These are phyloP conservation scores for Sugiyamaella castrensis DNA, from an alignment of 1,139 yeast species.

Conservation along the genomic window DNA sequence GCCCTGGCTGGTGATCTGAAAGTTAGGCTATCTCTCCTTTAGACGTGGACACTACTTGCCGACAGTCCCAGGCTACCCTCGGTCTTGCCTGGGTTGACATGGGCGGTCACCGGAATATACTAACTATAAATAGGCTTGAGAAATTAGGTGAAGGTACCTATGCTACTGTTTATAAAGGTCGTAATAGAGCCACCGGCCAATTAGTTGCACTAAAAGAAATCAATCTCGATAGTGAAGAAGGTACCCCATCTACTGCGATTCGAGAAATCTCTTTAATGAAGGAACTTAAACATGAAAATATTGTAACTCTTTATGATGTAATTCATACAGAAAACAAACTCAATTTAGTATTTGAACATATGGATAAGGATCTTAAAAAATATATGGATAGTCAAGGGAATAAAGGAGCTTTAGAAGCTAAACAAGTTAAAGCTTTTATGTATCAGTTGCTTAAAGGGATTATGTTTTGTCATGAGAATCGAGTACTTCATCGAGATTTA, in stretches of 20 bases:
- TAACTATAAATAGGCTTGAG: slow-evolving; percentile 49
- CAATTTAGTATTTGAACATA: slow-evolving; percentile 86
- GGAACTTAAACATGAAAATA: slow-evolving; percentile 90
- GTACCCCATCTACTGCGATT: slow-evolving; percentile 97
- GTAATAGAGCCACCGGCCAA: slow-evolving; percentile 88
- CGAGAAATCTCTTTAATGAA: slow-evolving; percentile 96
- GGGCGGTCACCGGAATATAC: neutral
- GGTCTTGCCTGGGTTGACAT: neutral
- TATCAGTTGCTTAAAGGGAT: slow-evolving; percentile 88
- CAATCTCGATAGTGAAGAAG: slow-evolving; percentile 92
- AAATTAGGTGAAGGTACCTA: slow-evolving; percentile 97
- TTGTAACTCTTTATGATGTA: slow-evolving; percentile 89
- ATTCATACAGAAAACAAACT: slow-evolving; percentile 95
- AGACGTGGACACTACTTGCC: no score
- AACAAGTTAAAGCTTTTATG: slow-evolving; percentile 84
- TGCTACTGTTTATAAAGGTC: slow-evolving; percentile 96
- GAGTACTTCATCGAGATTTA: slow-evolving; percentile 91
- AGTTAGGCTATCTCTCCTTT: no score
- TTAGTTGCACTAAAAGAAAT: slow-evolving; percentile 94
- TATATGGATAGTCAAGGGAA: slow-evolving; percentile 88
- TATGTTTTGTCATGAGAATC: slow-evolving; percentile 90
- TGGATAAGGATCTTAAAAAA: slow-evolving; percentile 91
- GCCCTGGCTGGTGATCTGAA: neutral
- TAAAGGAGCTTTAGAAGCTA: slow-evolving; percentile 75
- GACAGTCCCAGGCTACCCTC: neutral